phyloP scores from a whole-genome alignment of 208 protist genomes.

The Trichomonas gallinae region DNA sequence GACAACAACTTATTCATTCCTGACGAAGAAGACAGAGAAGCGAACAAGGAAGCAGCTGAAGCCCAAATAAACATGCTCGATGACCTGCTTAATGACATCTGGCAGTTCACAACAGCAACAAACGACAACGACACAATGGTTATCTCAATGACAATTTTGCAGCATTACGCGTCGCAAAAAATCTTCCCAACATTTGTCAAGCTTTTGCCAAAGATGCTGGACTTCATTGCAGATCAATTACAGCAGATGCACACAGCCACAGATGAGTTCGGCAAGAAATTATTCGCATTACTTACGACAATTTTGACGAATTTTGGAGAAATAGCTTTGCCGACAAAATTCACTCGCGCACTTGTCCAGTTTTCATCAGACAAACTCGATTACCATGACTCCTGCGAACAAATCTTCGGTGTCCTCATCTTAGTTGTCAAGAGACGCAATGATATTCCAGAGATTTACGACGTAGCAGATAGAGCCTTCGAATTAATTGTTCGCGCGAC shows the following conservation, averaged over 20 bases:
- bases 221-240: not conserved
- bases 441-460: constrained; percentile 20
- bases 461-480: not conserved
- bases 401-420: not conserved
- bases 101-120: not conserved
- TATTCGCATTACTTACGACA: not conserved
- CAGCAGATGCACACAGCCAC: not conserved
- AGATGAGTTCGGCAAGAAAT: not conserved
- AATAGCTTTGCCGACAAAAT: not conserved
- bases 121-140: not conserved
- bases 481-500: not conserved
- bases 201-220: not conserved
- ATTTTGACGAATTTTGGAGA: not conserved
- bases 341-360: not conserved
- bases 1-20: not conserved
- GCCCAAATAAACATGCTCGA: not conserved
- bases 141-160: not conserved
- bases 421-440: not conserved
- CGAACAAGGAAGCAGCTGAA: not conserved
- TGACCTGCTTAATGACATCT: not conserved
- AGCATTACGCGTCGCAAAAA: not conserved
- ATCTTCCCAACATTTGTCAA: not conserved
- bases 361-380: not conserved
- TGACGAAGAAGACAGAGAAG: not conserved
- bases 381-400: not conserved